Percentiles rank a stretch among this genome's conserved stretches.
Evolutionary conservation across 2,329 filamentous ascomycete species (phyloP).

Genomic region (Epichloe glyceriae): DNA sequence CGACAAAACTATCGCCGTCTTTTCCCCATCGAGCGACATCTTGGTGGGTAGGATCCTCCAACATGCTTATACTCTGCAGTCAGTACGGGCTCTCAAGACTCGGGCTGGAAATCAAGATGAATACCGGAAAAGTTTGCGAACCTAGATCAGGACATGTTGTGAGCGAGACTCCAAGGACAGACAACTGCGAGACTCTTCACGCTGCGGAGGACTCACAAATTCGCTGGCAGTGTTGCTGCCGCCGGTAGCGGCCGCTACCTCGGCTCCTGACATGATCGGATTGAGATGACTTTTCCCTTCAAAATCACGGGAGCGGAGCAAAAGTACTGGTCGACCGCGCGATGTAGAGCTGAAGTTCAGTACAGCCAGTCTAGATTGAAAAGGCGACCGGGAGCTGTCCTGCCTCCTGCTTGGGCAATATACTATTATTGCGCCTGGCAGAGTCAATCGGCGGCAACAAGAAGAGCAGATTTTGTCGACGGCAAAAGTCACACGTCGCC

Average conservation of each 20-base stretch:
- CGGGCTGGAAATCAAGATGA: not conserved
- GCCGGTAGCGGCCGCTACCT: constrained; percentile 20
- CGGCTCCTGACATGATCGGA: constrained; percentile 20
- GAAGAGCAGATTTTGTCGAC: not conserved
- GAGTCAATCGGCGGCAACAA: not conserved
- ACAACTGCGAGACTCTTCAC: not conserved
- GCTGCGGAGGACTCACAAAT: constrained; percentile 54
- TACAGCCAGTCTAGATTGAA: not conserved
- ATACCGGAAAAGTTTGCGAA: constrained; percentile 98
- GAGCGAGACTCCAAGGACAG: not conserved
- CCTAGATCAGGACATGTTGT: constrained; percentile 35
- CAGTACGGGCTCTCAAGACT: not conserved
- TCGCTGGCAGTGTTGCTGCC: constrained; percentile 77
- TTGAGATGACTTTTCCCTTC: not conserved
- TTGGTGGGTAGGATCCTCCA: constrained; percentile 87
- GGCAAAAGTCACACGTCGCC: not conserved
- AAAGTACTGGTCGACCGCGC: not conserved
- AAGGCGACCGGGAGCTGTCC: not conserved
- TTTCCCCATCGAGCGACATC: constrained; percentile 93
- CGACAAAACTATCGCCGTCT: constrained; percentile 89
- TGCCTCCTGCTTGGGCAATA: not conserved
- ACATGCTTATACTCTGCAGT: constrained; percentile 42
- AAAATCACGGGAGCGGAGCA: not conserved
- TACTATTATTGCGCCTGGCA: not conserved
- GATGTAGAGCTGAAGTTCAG: not conserved